phyloP scores from a whole-genome alignment of 2,329 filamentous ascomycete genomes.

The Colletotrichum sp. region DNA sequence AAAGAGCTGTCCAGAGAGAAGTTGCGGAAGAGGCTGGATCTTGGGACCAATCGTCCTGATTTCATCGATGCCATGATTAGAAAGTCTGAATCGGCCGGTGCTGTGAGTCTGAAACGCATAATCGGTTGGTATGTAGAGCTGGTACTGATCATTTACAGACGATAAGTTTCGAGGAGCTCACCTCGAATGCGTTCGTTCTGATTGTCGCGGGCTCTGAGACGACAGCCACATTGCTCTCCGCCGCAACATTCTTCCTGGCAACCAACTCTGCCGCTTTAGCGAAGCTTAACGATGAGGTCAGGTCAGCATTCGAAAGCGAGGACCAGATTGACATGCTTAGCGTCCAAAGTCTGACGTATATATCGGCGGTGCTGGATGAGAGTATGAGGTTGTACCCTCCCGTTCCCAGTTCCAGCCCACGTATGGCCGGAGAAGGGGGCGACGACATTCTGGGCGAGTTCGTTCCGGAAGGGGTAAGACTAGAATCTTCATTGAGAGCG shows the following conservation, averaged over 20 bases:
- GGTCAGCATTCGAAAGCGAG: slow-evolving; percentile 32
- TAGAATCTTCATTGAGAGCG: accelerated
- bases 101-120: background rate
- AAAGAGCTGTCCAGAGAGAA: background rate
- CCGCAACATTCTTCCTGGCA: slow-evolving; percentile 28
- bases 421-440: slow-evolving; percentile 34
- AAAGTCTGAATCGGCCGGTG: slow-evolving; percentile 2
- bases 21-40: background rate
- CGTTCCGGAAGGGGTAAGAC: slow-evolving; percentile 34
- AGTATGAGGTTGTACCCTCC: slow-evolving; percentile 43
- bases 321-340: slow-evolving; percentile 39
- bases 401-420: slow-evolving; percentile 24
- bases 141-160: background rate
- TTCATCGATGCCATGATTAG: slow-evolving; percentile 6
- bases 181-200: slow-evolving; percentile 19
- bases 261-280: slow-evolving; percentile 31
- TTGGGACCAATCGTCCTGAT: background rate
- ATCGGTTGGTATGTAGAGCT: too few relatives aligned
- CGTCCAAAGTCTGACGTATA: slow-evolving; percentile 35
- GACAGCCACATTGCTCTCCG: slow-evolving; percentile 33
- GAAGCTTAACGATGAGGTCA: slow-evolving; percentile 41
- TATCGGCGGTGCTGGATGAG: slow-evolving; percentile 46
- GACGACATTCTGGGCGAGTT: slow-evolving; percentile 31
- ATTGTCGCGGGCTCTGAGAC: slow-evolving; percentile 37
- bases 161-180: slow-evolving; percentile 7